Evolutionary conservation across 2,329 filamentous ascomycete genomes (phyloP).

Genomic region (Zymoseptoria passerinii): DNA sequence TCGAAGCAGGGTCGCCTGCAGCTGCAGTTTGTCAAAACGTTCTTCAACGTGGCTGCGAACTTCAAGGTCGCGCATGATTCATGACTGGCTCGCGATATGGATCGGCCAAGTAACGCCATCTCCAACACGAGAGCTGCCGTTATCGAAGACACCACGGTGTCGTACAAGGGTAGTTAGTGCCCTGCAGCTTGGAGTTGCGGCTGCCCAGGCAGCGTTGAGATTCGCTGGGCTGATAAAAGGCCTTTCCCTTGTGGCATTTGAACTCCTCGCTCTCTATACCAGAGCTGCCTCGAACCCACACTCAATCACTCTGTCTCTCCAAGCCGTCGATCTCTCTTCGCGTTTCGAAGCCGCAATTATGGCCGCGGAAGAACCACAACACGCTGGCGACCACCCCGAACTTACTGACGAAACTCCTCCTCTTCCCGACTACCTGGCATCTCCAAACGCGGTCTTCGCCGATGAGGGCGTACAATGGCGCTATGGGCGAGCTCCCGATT

Average conservation of each 20-base stretch:
- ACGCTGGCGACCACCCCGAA: not conserved
- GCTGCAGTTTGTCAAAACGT: not conserved
- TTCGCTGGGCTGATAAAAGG: not conserved
- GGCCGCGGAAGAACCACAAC: not conserved
- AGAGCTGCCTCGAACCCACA: not conserved
- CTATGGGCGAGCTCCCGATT: constrained; percentile 54
- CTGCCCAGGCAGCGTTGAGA: not conserved
- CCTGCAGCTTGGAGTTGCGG: not conserved
- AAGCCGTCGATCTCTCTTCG: not conserved
- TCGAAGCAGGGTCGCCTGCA: not conserved
- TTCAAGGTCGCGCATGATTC: not conserved
- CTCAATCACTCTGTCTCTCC: not conserved
- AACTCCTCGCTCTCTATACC: not conserved
- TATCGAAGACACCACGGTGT: not conserved
- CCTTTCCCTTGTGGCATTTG: not conserved
- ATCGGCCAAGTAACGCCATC: not conserved
- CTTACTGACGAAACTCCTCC: constrained; percentile 28
- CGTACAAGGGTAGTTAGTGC: not conserved
- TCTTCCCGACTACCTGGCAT: constrained; percentile 51
- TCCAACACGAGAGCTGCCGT: not conserved
- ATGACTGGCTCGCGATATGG: too few species aligned
- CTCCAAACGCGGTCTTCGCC: constrained; percentile 50
- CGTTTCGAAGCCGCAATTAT: not conserved
- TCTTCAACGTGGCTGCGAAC: not conserved
- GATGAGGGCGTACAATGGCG: constrained; percentile 51